These are phyloP conservation scores for Fusarium concolor DNA, from an alignment of 2,329 filamentous ascomycete genomes.

Conservation along the genomic window DNA sequence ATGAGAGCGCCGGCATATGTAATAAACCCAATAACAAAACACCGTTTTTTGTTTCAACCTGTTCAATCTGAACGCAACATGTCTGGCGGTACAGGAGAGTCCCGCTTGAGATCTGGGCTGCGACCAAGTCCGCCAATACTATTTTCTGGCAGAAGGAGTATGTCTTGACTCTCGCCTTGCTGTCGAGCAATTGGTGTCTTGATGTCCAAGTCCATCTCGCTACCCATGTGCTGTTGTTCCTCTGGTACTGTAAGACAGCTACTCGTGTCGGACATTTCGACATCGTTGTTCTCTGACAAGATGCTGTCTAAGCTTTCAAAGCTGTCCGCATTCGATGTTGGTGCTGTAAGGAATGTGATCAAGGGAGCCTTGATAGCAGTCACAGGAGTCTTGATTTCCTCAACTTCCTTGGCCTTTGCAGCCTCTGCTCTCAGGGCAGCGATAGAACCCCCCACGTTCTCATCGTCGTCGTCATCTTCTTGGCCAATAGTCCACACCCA, in stretches of 20 bases:
- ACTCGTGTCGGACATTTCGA: slow-evolving; percentile 63
- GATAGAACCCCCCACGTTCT: slow-evolving; percentile 57
- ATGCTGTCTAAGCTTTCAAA: slow-evolving; percentile 39
- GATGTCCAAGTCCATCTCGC: slow-evolving; percentile 52
- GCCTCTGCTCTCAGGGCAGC: slow-evolving; percentile 54
- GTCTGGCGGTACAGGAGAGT: slow-evolving; percentile 38
- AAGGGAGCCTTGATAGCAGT: slow-evolving; percentile 38
- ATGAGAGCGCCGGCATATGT: slow-evolving; percentile 20
- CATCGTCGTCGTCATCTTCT: slow-evolving; percentile 61
- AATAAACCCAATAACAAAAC: slow-evolving; percentile 14
- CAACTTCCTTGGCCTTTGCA: slow-evolving; percentile 35
- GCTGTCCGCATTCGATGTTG: slow-evolving; percentile 57
- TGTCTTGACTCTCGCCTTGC: slow-evolving; percentile 11
- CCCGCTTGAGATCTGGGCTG: slow-evolving; percentile 55
- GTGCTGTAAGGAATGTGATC: slow-evolving; percentile 48
- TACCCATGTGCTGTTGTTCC: slow-evolving; percentile 46
- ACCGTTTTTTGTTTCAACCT: background rate
- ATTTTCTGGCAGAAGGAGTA: slow-evolving; percentile 27
- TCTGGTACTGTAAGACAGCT: slow-evolving; percentile 52
- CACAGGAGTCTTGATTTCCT: slow-evolving; percentile 38
- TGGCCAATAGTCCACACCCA: slow-evolving; percentile 76
- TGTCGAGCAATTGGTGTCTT: slow-evolving; percentile 55
- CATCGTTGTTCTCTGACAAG: slow-evolving; percentile 50
- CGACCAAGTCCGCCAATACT: slow-evolving; percentile 52
- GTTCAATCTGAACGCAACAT: slow-evolving; percentile 15